Percentiles rank a stretch among this genome's conserved stretches.
phyloP scores from a whole-genome alignment of 768 basidiomycete species.

The Auriscalpium microsporum region DNA sequence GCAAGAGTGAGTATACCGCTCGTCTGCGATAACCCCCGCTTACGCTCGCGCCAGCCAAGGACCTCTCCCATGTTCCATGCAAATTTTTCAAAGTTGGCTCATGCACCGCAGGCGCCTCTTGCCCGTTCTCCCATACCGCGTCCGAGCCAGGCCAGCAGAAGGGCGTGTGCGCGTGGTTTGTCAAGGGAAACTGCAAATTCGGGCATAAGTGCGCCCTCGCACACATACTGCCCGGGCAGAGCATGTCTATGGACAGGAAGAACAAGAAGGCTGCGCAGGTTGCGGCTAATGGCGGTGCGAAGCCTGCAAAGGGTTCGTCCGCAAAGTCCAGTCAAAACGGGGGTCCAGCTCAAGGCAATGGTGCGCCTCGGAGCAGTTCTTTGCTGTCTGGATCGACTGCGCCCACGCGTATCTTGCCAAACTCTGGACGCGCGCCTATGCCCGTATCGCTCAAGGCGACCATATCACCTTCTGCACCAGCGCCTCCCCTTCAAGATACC shows the following conservation, averaged over 20 bases:
- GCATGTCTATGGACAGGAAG: slow-evolving; percentile 92
- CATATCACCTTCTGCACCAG: slow-evolving; percentile 70
- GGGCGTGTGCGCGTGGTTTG: slow-evolving; percentile 81
- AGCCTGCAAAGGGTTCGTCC: slow-evolving; percentile 21
- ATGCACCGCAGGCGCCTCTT: slow-evolving; percentile 89
- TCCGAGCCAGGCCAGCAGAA: slow-evolving; percentile 72
- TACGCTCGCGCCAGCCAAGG: slow-evolving; percentile 47
- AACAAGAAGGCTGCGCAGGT: slow-evolving; percentile 89
- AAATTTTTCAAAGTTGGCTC: slow-evolving; percentile 94
- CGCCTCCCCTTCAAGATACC: slow-evolving; percentile 66
- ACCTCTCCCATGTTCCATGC: slow-evolving; percentile 94
- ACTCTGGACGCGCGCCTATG: slow-evolving; percentile 49
- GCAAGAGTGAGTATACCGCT: slow-evolving; percentile 14
- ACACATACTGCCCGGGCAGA: slow-evolving; percentile 89
- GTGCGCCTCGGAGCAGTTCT: slow-evolving; percentile 20
- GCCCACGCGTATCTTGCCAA: slow-evolving; percentile 43
- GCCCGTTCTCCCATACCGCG: slow-evolving; percentile 85
- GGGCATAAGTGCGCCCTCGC: slow-evolving; percentile 85
- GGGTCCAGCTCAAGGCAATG: slow-evolving; percentile 7
- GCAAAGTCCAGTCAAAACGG: slow-evolving; percentile 1
- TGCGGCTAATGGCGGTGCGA: slow-evolving; percentile 35
- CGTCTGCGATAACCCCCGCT: slow-evolving; percentile 4
- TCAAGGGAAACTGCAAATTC: slow-evolving; percentile 87
- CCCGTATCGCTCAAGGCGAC: slow-evolving; percentile 63
- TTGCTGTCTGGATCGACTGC: slow-evolving; percentile 57